Evolutionary conservation across 202 grass and related monocot genomes (phyloP), one percentile per base, ranked within the genome.

Genomic region (Brachypodium distachyon): DNA sequence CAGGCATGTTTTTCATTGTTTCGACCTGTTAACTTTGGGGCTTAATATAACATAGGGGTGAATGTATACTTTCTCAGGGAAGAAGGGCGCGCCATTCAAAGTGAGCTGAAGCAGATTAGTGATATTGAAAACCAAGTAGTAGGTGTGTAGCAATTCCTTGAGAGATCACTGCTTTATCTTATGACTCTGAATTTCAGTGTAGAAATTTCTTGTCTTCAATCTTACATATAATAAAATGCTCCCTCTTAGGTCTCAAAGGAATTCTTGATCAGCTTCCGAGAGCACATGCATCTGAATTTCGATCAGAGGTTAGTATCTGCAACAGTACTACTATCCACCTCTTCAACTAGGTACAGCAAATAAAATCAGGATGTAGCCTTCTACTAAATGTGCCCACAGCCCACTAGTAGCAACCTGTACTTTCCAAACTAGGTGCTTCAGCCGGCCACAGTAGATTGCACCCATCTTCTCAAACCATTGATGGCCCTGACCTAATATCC

Each of bases 211-310:
- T 22, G 1, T 60, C 49, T 77, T 61, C 32, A 66, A 59, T 64
- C 43, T 42, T 46, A 6, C 31, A 43, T 66, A 23, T 43, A 7
- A 83, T 68, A 7, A 87, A 49, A 11, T 43, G 23, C 72, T 16
- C 33, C 48, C 12, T 43, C 26, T 37, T 62, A 84, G 86, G 81
- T 84, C 86, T 88, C 12, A 80, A 84, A 70, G 71, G 55, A 26
- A 80, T 88, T 64, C 62, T 88, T 3, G 54, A 80, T 75, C 70
- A 88, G 22, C 81, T 88, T 80, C 81, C 86, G 10, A 80, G 81
- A 47, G 81, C 70, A 64, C 86, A 88, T 75, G 81, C 81, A 81
- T 88, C 86, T 9, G 81, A 88, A 64, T 88, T 88, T 76, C 76
- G 55, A 71, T 64, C 81, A 33, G 70, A 88, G 86, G 86, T 88